Base-by-base conservation (phyloP, 768 basidiomycete genomes). In the Cantharellus anzutake region DNA sequence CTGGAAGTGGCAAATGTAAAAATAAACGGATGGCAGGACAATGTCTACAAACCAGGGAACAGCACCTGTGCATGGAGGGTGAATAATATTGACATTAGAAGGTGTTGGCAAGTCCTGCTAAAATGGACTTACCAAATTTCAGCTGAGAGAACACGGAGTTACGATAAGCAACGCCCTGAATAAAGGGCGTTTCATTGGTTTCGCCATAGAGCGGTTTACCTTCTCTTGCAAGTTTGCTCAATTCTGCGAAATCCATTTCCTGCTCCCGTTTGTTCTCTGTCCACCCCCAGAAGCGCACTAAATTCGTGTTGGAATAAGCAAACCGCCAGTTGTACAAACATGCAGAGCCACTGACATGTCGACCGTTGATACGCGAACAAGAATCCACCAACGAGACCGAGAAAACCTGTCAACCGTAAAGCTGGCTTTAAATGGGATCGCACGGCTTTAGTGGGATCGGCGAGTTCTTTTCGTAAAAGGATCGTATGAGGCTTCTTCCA, bases 241-340 rank as follows among this genome's bases (percentile, higher is more conserved):
- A 74, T 70, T 98, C 94, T 14, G 74, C 75, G 44, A 82, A 67
- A 68, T 97, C 94, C 71, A 74, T 76, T 57, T 79, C 79, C 64
- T 85, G 79, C 70, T 98, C 94, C 14, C 79, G 76, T 63, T 80
- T 78, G 72, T 94, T 94, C 72, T 94, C 90, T 3, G 80, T 73
- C 90, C 89, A 93, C 57, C 90, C 90, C 88, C 87, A 92, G 75
- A 94, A 88, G n/a, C 90, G 89, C 68, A 80, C 87, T 90, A 66
- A 14, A 7, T 42, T 41, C 41, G 11, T 29, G n/a, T 34, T 38
- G 34, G 56, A 57, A 16, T 7, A 41, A 41, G 39, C 16, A 57
- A 57, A 57, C 14, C 7, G 11, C 11, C 14, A 37, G 35, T 7
- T 7, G 52, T 11, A 7, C 11, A 37, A 7, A 14, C 11, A 55